These are phyloP conservation scores for Trebouxiophyceae sp. DNA, from an alignment of 163 green algal genomes.

Conservation along the genomic window DNA sequence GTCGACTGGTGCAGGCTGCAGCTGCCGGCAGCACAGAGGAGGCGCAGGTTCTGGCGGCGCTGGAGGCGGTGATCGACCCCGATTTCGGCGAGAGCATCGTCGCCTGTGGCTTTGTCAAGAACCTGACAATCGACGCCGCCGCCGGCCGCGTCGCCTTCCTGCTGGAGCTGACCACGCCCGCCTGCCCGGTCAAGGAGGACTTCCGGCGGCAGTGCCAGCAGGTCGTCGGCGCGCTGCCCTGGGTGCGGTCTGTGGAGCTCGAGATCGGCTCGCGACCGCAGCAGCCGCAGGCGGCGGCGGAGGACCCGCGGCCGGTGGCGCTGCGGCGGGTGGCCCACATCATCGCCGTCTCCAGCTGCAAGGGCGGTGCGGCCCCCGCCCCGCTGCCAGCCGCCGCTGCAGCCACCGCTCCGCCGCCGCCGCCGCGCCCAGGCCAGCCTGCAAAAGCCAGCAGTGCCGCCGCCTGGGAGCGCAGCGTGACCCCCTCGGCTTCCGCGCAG, in stretches of 20 bases:
- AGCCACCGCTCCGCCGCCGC: too few relatives aligned
- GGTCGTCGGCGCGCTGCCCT: conserved; percentile 52
- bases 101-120: conserved; percentile 91
- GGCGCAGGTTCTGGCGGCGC: conserved; percentile 69
- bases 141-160: conserved; percentile 54
- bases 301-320: conserved; percentile 59
- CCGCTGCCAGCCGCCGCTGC: too few relatives aligned
- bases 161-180: conserved; percentile 93
- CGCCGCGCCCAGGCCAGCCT: too few relatives aligned
- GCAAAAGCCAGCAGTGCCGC: too few relatives aligned
- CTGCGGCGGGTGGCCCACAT: conserved; percentile 79
- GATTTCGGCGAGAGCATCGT: conserved; percentile 97
- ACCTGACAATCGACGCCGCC: conserved; percentile 46
- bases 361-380: conserved; percentile 44
- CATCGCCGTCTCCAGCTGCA: conserved; percentile 89
- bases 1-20: too few relatives aligned
- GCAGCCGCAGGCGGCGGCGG: conserved; percentile 50
- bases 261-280: conserved; percentile 76
- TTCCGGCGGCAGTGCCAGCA: conserved; percentile 13
- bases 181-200: conserved; percentile 85
- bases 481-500: too few relatives aligned
- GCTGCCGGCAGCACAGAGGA: too few relatives aligned
- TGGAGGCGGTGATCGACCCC: conserved; percentile 89
- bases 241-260: conserved; percentile 48
- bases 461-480: neutral